Base-by-base conservation (phyloP, 768 basidiomycete genomes). In the Rhizopogon rudus region DNA sequence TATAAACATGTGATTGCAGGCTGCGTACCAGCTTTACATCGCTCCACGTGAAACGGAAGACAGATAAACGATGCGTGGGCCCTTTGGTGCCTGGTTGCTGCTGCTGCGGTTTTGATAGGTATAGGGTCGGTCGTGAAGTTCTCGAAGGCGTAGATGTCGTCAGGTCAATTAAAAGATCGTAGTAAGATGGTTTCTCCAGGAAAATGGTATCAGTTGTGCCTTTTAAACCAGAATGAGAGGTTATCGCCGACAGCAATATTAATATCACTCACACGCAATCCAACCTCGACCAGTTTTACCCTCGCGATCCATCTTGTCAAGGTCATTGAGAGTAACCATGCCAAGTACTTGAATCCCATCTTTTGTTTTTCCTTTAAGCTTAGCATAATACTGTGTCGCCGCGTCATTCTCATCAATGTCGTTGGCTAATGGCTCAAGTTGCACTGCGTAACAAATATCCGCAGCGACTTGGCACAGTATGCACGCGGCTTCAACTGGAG, bases 181-280 rank as follows among this genome's bases (percentile, higher is more conserved):
- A 93, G 61, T 82, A 83, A 3, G 80, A 72, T 1, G 91, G 86
- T 65, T 86, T 89, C 59, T 93, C 91, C 43, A 92, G 74, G 71
- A 89, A 93, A 16, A 93, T 81, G 8, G 90, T 84, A 59, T 93
- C 91, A 2, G 91, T 91, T 9, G 91, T 90, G 64, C 83, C 82
- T 83, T 52, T 22, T 37, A 51, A 33, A 50, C 20, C 8, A 37
- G 16, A 43, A 45, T 28, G 20, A 43, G 17, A n/a, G 22, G 37
- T 12, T 17, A 13, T 17, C 57, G 49, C 28, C 25, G 40, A 43
- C 52, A 17, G 45, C 29, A 17, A 51, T 40, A 54, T n/a, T 25
- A 17, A 14, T n/a, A 17, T 41, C 9, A 73, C 81, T 58, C 67
- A 81, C 91, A 93, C 33, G 91, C 91, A 52, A 93, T 82, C 90